These are phyloP conservation scores for Chondrus crispus DNA, from an alignment of 23 red algal species.

Conservation along the genomic window DNA sequence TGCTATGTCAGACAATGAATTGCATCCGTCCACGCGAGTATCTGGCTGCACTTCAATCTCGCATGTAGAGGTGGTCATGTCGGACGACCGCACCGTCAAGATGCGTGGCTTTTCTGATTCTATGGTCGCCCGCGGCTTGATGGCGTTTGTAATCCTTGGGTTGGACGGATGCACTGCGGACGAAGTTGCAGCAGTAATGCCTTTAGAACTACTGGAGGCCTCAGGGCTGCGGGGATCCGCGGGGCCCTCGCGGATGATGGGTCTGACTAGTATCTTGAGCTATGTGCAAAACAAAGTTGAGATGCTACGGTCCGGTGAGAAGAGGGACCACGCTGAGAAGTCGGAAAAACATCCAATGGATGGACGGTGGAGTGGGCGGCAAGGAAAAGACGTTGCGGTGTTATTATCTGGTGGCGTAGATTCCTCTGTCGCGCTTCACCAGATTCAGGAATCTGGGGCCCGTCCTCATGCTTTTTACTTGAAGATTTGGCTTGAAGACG, in stretches of 20 bases:
- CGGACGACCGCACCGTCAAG: background rate
- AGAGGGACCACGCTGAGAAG: background rate
- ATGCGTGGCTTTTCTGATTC: conserved; percentile 51
- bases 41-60: conserved; percentile 50
- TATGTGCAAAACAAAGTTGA: background rate
- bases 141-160: conserved; percentile 50
- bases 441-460: conserved; percentile 71
- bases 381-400: conserved; percentile 84
- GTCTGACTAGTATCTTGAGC: conserved; percentile 6
- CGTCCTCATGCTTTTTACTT: conserved; percentile 80
- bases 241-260: conserved; percentile 4
- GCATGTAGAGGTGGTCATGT: conserved; percentile 5
- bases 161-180: conserved; percentile 6
- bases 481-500: conserved; percentile 98
- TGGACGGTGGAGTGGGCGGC: conserved; percentile 15
- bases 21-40: conserved; percentile 10
- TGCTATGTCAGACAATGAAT: background rate
- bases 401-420: conserved; percentile 96
- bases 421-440: conserved; percentile 82
- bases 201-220: background rate
- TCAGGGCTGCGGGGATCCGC: conserved; percentile 1
- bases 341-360: background rate
- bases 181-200: background rate
- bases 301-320: background rate
- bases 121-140: conserved; percentile 52